These are phyloP conservation scores for Pseudogymnoascus verrucosus DNA, from an alignment of 2,329 filamentous ascomycete species.

Conservation along the genomic window DNA sequence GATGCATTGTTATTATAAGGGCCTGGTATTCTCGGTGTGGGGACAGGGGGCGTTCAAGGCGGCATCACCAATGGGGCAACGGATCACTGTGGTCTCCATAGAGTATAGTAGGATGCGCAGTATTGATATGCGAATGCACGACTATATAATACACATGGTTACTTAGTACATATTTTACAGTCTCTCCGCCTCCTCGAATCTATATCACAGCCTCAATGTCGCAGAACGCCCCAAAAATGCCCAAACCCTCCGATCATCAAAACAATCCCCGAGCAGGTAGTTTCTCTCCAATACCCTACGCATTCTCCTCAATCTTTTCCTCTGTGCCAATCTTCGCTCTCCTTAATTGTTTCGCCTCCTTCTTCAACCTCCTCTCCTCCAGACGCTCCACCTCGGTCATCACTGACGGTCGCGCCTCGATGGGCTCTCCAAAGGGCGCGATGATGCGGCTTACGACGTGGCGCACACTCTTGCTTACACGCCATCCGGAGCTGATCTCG, in stretches of 20 bases:
- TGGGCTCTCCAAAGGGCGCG: constrained; percentile 57
- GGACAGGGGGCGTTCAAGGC: not conserved
- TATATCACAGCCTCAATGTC: not conserved
- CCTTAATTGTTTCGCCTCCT: constrained; percentile 49
- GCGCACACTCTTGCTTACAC: constrained; percentile 57
- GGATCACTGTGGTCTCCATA: not conserved
- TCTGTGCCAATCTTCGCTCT: constrained; percentile 28
- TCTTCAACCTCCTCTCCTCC: constrained; percentile 44
- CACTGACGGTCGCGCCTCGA: constrained; percentile 57
- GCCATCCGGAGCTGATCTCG: constrained; percentile 58
- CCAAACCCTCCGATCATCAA: not conserved
- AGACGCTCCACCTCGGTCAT: constrained; percentile 56
- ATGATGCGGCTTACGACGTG: constrained; percentile 71
- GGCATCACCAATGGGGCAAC: not conserved
- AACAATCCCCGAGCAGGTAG: not conserved
- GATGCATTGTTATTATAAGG: constrained; percentile 17
- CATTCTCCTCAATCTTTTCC: constrained; percentile 21
- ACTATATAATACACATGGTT: constrained; percentile 5
- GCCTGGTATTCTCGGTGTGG: not conserved
- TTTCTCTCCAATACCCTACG: not conserved
- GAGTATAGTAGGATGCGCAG: constrained; percentile 5
- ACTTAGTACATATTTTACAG: constrained; percentile 4
- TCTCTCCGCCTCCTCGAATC: not conserved
- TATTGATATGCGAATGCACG: constrained; percentile 6
- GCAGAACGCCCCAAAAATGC: not conserved